Percentiles rank a stretch among this genome's conserved stretches.
Conservation (phyloP, 2,329 filamentous ascomycete species). For the Dactylella cylindrospora region DNA sequence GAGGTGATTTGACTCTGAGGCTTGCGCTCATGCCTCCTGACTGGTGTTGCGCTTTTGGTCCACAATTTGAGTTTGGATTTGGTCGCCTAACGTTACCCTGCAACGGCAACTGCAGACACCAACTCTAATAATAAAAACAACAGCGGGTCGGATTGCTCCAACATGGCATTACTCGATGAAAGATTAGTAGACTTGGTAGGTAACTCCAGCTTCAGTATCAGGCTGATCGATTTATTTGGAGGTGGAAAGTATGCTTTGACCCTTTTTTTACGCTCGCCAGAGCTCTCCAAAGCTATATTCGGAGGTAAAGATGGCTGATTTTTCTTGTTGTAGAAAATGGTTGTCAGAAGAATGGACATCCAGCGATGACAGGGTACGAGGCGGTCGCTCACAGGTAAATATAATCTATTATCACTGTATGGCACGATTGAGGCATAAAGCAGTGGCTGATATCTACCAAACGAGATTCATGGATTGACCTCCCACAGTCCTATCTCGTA, state of each 20-base stretch:
- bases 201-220: too few relatives aligned
- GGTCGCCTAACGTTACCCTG: background rate
- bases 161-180: background rate
- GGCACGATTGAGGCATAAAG: background rate
- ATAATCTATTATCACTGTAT: too few relatives aligned
- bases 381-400: conserved; percentile 31
- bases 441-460: background rate
- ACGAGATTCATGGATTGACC: background rate
- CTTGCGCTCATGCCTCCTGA: too few relatives aligned
- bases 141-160: too few relatives aligned
- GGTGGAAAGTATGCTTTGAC: background rate
- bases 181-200: conserved; percentile 3
- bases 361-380: conserved; percentile 39
- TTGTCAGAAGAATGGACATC: conserved; percentile 20
- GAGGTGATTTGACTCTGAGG: too few relatives aligned
- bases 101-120: background rate
- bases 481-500: conserved; percentile 56
- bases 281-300: background rate
- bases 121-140: too few relatives aligned
- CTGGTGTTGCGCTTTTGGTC: conserved; percentile 13
- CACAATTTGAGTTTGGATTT: background rate
- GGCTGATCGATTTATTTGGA: background rate
- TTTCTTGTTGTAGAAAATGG: conserved; percentile 20
- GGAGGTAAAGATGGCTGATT: conserved; percentile 5
- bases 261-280: background rate